Percentiles rank a stretch among this genome's conserved stretches.
phyloP scores from a whole-genome alignment of 805 yeast species.

The Saturnispora mendoncae region DNA sequence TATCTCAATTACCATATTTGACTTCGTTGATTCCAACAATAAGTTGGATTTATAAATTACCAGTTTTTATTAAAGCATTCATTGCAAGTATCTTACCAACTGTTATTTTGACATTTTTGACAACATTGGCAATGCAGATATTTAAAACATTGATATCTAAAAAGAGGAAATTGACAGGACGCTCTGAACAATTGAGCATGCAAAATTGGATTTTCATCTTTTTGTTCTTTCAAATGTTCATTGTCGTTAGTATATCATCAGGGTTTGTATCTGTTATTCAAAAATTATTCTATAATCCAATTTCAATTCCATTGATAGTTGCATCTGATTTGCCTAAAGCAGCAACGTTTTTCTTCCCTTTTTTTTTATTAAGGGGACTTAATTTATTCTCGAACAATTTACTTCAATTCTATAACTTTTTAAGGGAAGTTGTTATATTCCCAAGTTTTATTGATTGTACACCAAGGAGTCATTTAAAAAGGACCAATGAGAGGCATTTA shows the following conservation, averaged over 20 bases:
- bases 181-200: slow-evolving; percentile 57
- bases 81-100: slow-evolving; percentile 63
- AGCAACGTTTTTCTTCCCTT: slow-evolving; percentile 77
- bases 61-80: slow-evolving; percentile 43
- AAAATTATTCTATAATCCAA: slow-evolving; percentile 58
- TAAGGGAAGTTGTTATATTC: slow-evolving; percentile 31
- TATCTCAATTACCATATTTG: slow-evolving; percentile 65
- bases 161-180: slow-evolving; percentile 54
- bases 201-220: slow-evolving; percentile 76
- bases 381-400: slow-evolving; percentile 68
- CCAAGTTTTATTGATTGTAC: slow-evolving; percentile 29
- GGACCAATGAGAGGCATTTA: slow-evolving; percentile 35
- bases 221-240: slow-evolving; percentile 70
- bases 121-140: slow-evolving; percentile 50
- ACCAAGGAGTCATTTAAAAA: slow-evolving; percentile 20
- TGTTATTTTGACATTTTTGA: slow-evolving; percentile 49
- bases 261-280: slow-evolving; percentile 60
- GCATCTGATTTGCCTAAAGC: slow-evolving; percentile 80
- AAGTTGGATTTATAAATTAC: slow-evolving; percentile 45
- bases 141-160: slow-evolving; percentile 46
- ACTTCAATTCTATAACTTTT: slow-evolving; percentile 47
- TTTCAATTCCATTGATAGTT: slow-evolving; percentile 58
- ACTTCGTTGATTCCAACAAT: slow-evolving; percentile 54
- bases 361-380: slow-evolving; percentile 63
- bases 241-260: slow-evolving; percentile 78